Evolutionary conservation across 2,329 filamentous ascomycete genomes (phyloP).

Genomic region (Trichoderma asperellum): DNA sequence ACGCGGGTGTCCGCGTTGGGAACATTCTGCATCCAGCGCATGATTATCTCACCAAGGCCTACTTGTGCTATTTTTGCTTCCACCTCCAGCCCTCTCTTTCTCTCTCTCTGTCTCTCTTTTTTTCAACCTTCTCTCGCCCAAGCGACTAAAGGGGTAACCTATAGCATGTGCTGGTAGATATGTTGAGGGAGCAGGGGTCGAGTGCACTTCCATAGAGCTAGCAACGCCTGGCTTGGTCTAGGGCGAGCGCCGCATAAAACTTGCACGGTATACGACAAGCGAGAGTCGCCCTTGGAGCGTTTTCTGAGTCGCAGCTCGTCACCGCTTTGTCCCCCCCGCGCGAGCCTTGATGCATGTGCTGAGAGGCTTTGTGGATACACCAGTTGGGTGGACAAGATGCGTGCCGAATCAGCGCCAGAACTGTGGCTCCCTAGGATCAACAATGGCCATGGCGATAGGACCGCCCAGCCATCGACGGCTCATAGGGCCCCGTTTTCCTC

Average conservation of each 20-base stretch:
- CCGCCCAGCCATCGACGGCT: constrained; percentile 10
- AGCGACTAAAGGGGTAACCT: neutral
- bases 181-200: neutral
- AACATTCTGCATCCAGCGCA: constrained; percentile 9
- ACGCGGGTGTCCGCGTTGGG: constrained; percentile 17
- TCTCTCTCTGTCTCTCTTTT: neutral
- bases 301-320: constrained; percentile 11
- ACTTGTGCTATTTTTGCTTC: neutral
- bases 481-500: constrained; percentile 12
- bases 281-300: neutral
- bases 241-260: constrained; percentile 11
- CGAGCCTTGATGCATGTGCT: constrained; percentile 24
- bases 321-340: constrained; percentile 20
- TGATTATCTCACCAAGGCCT: constrained; percentile 3
- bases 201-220: neutral
- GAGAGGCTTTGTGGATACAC: constrained; percentile 22
- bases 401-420: constrained; percentile 25
- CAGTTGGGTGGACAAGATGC: constrained; percentile 8
- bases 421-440: constrained; percentile 6
- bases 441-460: neutral
- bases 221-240: constrained; percentile 1
- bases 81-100: neutral
- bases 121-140: neutral
- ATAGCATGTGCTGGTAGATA: neutral
- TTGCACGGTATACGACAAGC: constrained; percentile 12